These are phyloP conservation scores for Vaccinium vitisidaea DNA, from an alignment of 148 eudicot genomes.

Conservation along the genomic window DNA sequence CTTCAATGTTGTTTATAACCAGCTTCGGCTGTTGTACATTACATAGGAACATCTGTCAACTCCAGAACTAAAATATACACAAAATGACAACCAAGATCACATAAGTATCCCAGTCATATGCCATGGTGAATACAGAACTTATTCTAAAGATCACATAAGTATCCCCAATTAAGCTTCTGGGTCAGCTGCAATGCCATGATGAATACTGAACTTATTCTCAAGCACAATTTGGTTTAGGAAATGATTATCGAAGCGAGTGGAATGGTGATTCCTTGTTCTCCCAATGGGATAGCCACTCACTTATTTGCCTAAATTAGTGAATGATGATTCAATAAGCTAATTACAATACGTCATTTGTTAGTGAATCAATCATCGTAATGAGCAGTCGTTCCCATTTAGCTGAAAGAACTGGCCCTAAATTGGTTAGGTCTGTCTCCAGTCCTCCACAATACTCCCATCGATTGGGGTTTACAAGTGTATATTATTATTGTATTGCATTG, in stretches of 20 bases:
- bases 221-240: background rate
- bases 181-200: background rate
- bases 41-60: constrained; percentile 12
- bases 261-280: background rate
- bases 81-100: background rate
- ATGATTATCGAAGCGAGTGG: background rate
- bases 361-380: background rate
- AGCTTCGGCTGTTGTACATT: constrained; percentile 74
- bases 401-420: background rate
- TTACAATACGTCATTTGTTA: background rate
- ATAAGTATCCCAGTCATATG: background rate
- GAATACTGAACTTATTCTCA: background rate
- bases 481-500: background rate
- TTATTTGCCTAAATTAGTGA: background rate
- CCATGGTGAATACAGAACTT: no score
- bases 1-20: constrained; percentile 87
- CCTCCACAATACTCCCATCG: background rate
- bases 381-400: background rate
- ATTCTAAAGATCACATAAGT: background rate
- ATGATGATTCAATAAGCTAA: background rate
- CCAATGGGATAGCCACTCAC: background rate
- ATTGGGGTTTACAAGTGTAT: background rate
- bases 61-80: background rate
- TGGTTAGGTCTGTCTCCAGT: background rate
- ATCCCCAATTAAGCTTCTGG: constrained; percentile 5